Conservation (phyloP, 768 basidiomycete genomes). For the Candolleomyces efflorescens region DNA sequence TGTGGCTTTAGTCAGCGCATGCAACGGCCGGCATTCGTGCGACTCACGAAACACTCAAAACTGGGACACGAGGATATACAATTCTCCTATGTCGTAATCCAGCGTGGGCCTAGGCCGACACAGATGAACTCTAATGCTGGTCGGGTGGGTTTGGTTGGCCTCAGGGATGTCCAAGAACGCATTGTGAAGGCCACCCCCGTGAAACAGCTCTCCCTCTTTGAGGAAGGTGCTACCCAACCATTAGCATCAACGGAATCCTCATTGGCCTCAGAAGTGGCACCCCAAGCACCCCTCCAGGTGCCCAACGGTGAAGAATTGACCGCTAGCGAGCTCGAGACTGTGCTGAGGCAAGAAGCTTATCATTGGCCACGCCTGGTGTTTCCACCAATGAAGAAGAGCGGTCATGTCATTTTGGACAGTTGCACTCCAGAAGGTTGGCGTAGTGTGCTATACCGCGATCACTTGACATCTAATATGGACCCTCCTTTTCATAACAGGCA, state of each 20-base stretch:
- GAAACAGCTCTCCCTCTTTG: slow-evolving; percentile 40
- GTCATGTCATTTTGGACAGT: slow-evolving; percentile 88
- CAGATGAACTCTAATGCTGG: slow-evolving; percentile 36
- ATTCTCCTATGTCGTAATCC: slow-evolving; percentile 89
- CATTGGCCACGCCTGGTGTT: slow-evolving; percentile 89
- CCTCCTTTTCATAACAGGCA: slow-evolving; percentile 46
- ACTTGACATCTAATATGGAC: neutral
- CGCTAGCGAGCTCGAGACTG: slow-evolving; percentile 33
- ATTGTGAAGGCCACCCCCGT: slow-evolving; percentile 17
- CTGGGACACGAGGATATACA: slow-evolving; percentile 82
- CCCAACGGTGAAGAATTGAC: slow-evolving; percentile 5
- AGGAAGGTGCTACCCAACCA: slow-evolving; percentile 19
- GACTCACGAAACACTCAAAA: slow-evolving; percentile 82
- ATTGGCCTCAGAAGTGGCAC: neutral
- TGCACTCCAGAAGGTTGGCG: slow-evolving; percentile 75
- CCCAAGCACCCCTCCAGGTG: neutral
- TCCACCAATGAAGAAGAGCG: slow-evolving; percentile 87
- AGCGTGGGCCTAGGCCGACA: slow-evolving; percentile 67
- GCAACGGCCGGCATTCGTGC: slow-evolving; percentile 81
- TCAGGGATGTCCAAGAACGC: slow-evolving; percentile 35
- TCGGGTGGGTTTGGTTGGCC: slow-evolving; percentile 51
- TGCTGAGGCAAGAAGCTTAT: slow-evolving; percentile 71
- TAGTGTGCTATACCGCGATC: neutral
- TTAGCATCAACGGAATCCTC: neutral
- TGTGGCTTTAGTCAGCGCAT: slow-evolving; percentile 89